phyloP scores from a whole-genome alignment of 139 green algal genomes.

The Pleodorina starrii region DNA sequence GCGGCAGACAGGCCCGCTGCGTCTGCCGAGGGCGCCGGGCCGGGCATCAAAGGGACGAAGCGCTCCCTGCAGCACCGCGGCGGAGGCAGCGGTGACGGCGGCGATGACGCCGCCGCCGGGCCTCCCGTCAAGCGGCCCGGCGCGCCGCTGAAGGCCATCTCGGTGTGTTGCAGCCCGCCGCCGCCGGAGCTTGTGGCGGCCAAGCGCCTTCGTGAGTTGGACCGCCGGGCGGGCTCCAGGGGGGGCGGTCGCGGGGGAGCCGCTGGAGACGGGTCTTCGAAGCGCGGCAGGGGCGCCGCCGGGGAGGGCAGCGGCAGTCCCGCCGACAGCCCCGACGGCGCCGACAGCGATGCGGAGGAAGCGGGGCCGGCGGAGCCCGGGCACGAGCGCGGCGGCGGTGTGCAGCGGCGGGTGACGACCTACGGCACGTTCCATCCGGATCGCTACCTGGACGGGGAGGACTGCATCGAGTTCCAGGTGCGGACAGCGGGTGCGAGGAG shows the following conservation, averaged over 20 bases:
- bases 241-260: too few relatives aligned
- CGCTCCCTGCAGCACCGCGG: too few relatives aligned
- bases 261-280: not conserved
- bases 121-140: not conserved
- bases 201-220: not conserved
- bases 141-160: not conserved
- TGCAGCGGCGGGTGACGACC: not conserved
- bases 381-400: too few relatives aligned
- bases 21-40: too few relatives aligned
- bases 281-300: not conserved
- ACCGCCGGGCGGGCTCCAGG: not conserved
- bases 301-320: not conserved
- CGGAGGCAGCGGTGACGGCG: too few relatives aligned
- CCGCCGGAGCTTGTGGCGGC: not conserved
- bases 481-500: not conserved
- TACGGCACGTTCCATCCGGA: slow-evolving; percentile 8
- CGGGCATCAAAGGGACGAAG: too few relatives aligned
- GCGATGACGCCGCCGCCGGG: too few relatives aligned
- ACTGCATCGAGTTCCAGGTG: slow-evolving; percentile 7
- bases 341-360: not conserved
- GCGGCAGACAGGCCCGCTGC: too few relatives aligned
- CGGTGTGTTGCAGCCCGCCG: not conserved
- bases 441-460: not conserved
- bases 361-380: not conserved
- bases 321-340: not conserved